Conservation (phyloP, 345 rosid species). For the Brassica rapa region DNA sequence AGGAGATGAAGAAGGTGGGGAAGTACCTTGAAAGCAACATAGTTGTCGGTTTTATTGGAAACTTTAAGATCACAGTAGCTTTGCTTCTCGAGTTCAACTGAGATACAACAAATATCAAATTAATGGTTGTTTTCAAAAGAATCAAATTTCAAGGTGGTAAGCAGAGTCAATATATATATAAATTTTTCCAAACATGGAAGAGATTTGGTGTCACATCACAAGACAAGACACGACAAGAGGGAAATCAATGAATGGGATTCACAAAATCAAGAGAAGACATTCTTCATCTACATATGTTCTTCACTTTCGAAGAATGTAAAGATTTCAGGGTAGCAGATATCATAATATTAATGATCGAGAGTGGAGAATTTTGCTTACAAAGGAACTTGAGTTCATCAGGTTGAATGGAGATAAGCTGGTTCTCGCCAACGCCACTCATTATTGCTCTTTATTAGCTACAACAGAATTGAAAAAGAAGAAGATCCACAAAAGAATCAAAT, state of each 20-base stretch:
- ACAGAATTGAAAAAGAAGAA: constrained; percentile 2
- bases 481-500: constrained; percentile 20
- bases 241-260: no score
- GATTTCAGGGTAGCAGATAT: no score
- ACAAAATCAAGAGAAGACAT: no score
- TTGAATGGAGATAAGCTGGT: constrained; percentile 79
- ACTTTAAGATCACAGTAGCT: constrained; percentile 72
- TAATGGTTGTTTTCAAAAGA: no score
- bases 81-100: constrained; percentile 78
- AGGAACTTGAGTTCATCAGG: constrained; percentile 91
- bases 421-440: constrained; percentile 65
- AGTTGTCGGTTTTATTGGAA: constrained; percentile 71
- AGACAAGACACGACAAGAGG: no score
- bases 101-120: not conserved
- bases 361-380: constrained; percentile 47
- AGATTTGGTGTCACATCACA: no score
- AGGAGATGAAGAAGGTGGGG: not conserved
- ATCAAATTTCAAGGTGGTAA: no score
- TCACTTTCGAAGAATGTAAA: no score
- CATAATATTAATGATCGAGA: not conserved
- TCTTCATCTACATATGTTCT: no score
- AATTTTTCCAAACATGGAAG: no score
- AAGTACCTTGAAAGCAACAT: constrained; percentile 76
- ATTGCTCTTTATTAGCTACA: constrained; percentile 28
- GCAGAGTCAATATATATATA: no score